Percentiles rank a stretch among this genome's conserved stretches.
These are phyloP conservation scores for Agaricus bisporus DNA, from an alignment of 768 basidiomycete genomes.

Conservation along the genomic window DNA sequence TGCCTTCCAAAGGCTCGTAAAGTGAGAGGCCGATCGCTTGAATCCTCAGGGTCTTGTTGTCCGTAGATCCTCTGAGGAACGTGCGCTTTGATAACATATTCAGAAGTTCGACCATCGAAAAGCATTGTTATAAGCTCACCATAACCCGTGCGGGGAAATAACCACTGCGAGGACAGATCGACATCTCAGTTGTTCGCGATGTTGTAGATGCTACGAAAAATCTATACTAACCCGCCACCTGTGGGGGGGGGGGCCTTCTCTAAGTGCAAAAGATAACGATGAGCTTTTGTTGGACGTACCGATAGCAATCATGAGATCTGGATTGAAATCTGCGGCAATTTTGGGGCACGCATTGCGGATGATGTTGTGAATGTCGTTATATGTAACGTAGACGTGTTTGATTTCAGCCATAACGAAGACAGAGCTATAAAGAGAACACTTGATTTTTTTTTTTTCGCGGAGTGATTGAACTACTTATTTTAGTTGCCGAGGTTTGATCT, in stretches of 20 bases:
- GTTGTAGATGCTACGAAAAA: slow-evolving; percentile 4
- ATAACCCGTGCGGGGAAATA: slow-evolving; percentile 95
- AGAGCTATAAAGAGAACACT: not conserved
- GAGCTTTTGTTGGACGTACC: slow-evolving; percentile 32
- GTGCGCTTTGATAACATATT: slow-evolving; percentile 51
- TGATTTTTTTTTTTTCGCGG: not conserved
- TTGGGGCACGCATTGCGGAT: slow-evolving; percentile 60
- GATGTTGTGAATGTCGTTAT: slow-evolving; percentile 90
- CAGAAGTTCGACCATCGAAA: not conserved
- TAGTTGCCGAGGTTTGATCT: slow-evolving; percentile 5
- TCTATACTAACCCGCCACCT: slow-evolving; percentile 74
- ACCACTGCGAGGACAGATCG: slow-evolving; percentile 46
- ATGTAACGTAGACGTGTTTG: slow-evolving; percentile 68
- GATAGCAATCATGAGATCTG: slow-evolving; percentile 82
- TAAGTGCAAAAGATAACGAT: not conserved
- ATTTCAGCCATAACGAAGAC: slow-evolving; percentile 31
- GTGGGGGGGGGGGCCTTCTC: slow-evolving; percentile 5
- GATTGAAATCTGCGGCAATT: slow-evolving; percentile 76
- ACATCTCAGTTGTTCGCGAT: not conserved
- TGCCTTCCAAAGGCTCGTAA: slow-evolving; percentile 84
- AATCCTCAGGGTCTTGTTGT: slow-evolving; percentile 80
- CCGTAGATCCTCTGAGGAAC: slow-evolving; percentile 66
- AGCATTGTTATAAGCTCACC: slow-evolving; percentile 29
- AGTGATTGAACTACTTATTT: slow-evolving; percentile 3
- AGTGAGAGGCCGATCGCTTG: slow-evolving; percentile 95